Conservation (phyloP, 2,329 filamentous ascomycete species). For the Botrytis pseudocinerea region DNA sequence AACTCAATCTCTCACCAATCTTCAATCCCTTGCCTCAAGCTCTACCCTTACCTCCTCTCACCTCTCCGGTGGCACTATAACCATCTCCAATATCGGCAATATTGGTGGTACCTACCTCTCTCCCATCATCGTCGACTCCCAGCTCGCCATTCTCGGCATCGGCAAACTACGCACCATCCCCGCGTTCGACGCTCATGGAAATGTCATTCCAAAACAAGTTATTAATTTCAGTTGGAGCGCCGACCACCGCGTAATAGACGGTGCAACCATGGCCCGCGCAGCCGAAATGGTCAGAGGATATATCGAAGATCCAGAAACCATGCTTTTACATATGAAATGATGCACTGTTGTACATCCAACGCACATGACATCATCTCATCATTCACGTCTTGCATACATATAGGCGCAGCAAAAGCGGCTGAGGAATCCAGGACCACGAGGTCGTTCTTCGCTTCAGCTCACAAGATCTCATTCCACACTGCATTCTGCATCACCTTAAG, state of each 20-base stretch:
- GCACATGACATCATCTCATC: constrained; percentile 12
- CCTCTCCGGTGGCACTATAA: constrained; percentile 85
- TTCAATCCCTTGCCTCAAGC: constrained; percentile 71
- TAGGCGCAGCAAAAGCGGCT: background rate
- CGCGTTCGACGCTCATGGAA: constrained; percentile 61
- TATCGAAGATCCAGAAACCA: constrained; percentile 81
- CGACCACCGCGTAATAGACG: constrained; percentile 91
- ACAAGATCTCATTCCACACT: background rate
- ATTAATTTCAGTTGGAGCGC: constrained; percentile 96
- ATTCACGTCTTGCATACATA: background rate
- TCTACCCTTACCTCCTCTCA: constrained; percentile 76
- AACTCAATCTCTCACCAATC: constrained; percentile 70
- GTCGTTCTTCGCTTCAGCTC: constrained; percentile 11
- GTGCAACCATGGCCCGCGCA: constrained; percentile 89
- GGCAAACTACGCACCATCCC: constrained; percentile 80
- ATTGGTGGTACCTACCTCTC: constrained; percentile 91
- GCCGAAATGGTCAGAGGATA: constrained; percentile 76
- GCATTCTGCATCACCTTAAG: constrained; percentile 6
- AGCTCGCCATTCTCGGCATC: constrained; percentile 89
- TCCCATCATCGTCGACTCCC: constrained; percentile 85
- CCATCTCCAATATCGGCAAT: constrained; percentile 93
- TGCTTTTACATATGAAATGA: constrained; percentile 81
- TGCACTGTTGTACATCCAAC: background rate
- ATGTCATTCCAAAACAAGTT: constrained; percentile 73
- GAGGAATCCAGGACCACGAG: constrained; percentile 1